phyloP scores from a whole-genome alignment of 1,284 basidiomycete species.

The Leccinum solheimii region DNA sequence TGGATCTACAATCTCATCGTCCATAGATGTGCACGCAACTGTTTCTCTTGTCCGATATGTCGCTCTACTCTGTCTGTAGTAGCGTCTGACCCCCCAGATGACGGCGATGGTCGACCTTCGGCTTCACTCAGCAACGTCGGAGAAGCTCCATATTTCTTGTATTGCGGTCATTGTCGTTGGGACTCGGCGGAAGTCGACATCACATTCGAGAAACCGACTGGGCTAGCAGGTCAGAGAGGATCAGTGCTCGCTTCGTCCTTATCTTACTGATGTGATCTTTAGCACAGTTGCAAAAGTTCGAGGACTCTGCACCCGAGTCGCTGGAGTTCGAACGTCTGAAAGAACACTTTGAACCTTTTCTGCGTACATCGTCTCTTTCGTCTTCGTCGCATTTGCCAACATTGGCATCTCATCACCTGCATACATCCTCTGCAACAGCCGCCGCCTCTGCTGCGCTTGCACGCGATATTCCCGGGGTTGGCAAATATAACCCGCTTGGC shows the following conservation, averaged over 20 bases:
- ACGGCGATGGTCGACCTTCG: slow-evolving; percentile 51
- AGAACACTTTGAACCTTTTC: slow-evolving; percentile 91
- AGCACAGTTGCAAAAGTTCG: slow-evolving; percentile 88
- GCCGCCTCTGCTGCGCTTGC: slow-evolving; percentile 82
- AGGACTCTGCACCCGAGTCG: slow-evolving; percentile 82
- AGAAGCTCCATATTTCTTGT: slow-evolving; percentile 87
- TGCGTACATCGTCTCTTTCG: slow-evolving; percentile 72
- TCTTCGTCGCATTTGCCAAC: slow-evolving; percentile 54
- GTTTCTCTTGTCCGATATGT: slow-evolving; percentile 95
- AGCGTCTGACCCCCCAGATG: slow-evolving; percentile 78
- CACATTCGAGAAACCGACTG: slow-evolving; percentile 94
- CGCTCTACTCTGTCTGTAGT: slow-evolving; percentile 86
- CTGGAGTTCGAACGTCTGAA: slow-evolving; percentile 90
- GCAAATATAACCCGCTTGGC: slow-evolving; percentile 67
- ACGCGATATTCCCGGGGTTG: slow-evolving; percentile 76
- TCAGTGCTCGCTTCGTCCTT: neutral
- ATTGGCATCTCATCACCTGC: slow-evolving; percentile 60
- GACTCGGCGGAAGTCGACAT: slow-evolving; percentile 89
- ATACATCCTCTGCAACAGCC: slow-evolving; percentile 78
- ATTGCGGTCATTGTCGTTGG: slow-evolving; percentile 94
- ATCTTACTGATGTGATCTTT: slow-evolving; percentile 11
- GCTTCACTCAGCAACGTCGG: slow-evolving; percentile 60
- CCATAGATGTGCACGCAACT: slow-evolving; percentile 91
- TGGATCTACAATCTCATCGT: slow-evolving; percentile 10
- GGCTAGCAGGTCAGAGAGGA: slow-evolving; percentile 74